These are phyloP conservation scores for Theileria annulata DNA, from an alignment of 169 alveolate genomes.

Conservation along the genomic window DNA sequence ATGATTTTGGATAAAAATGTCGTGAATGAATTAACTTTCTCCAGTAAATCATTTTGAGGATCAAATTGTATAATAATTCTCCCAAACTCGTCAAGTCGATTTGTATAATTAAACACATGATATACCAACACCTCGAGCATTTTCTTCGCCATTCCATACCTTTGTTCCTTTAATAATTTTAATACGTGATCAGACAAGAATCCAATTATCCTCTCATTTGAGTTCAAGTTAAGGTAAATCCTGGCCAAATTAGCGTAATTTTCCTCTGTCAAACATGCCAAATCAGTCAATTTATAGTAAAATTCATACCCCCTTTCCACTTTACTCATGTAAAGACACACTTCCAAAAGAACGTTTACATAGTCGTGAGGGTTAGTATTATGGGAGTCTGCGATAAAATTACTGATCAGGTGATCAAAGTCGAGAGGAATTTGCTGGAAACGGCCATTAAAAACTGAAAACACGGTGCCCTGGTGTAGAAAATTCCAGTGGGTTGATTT, in stretches of 20 bases:
- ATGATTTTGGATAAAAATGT: not conserved
- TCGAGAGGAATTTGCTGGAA: not conserved
- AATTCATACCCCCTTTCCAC: not conserved
- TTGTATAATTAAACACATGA: conserved; percentile 14
- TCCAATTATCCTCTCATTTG: not conserved
- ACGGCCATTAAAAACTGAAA: not conserved
- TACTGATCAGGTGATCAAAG: not conserved
- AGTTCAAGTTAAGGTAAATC: not conserved
- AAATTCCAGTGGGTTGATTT: conserved; percentile 22
- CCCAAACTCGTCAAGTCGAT: conserved; percentile 14
- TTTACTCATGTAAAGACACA: not conserved
- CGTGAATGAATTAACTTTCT: not conserved
- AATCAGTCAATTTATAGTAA: not conserved
- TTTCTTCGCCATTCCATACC: not conserved
- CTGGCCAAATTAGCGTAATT: not conserved
- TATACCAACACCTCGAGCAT: not conserved
- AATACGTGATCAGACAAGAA: not conserved
- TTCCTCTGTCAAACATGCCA: not conserved
- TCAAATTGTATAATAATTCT: conserved; percentile 10
- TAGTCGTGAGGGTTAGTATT: not conserved
- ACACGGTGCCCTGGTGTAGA: not conserved
- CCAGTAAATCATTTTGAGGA: not conserved
- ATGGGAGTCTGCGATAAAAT: not conserved
- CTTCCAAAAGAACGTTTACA: not conserved
- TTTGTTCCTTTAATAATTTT: not conserved